Percentiles rank a stretch among this genome's conserved stretches.
Conservation (phyloP, 805 yeast genomes). For the Teunomyces kruisii region DNA sequence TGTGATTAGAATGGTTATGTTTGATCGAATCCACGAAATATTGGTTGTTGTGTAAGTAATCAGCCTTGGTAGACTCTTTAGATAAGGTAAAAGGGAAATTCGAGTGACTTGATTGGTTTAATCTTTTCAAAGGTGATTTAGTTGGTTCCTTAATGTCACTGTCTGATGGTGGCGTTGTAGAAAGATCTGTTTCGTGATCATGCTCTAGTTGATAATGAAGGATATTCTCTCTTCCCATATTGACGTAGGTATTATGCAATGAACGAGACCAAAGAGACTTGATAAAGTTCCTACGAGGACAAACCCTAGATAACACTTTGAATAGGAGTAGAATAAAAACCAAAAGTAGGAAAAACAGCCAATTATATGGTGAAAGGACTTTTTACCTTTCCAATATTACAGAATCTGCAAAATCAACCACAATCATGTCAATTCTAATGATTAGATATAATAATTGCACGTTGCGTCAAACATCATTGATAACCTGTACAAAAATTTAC, state of each 20-base stretch:
- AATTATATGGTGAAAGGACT: neutral
- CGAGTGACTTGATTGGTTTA: conserved; percentile 4
- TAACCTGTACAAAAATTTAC: conserved; percentile 8
- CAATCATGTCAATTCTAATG: neutral
- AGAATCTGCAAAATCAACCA: neutral
- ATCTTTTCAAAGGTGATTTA: conserved; percentile 3
- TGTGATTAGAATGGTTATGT: conserved; percentile 48
- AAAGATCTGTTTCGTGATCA: conserved; percentile 37
- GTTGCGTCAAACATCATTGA: conserved; percentile 6
- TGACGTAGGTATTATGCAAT: neutral
- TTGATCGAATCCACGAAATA: conserved; percentile 47
- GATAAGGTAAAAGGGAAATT: conserved; percentile 48
- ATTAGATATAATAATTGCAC: conserved; percentile 3
- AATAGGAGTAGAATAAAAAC: neutral
- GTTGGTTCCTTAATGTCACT: neutral
- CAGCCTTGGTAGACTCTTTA: conserved; percentile 48
- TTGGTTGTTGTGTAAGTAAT: conserved; percentile 49
- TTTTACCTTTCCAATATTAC: neutral
- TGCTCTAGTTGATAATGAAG: conserved; percentile 40
- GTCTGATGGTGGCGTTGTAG: conserved; percentile 3
- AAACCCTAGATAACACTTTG: conserved; percentile 4
- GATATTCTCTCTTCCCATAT: conserved; percentile 44
- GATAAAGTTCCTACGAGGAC: neutral
- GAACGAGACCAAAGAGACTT: conserved; percentile 3
- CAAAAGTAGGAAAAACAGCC: neutral